Conservation (phyloP, 2,329 filamentous ascomycete genomes). For the Aspergillus flavus region DNA sequence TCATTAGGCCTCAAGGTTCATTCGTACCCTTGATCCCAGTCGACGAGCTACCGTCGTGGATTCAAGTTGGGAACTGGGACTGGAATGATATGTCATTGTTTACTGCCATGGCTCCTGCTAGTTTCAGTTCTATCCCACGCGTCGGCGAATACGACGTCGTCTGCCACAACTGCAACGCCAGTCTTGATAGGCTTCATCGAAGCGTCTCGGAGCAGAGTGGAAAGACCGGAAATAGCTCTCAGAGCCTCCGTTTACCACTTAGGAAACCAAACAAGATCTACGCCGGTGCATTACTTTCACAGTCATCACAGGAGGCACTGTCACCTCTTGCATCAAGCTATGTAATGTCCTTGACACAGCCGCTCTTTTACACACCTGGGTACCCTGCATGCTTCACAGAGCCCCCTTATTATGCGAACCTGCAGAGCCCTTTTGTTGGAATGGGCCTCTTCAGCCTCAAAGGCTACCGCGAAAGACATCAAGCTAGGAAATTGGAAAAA, state of each 20-base stretch:
- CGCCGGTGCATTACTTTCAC: not conserved
- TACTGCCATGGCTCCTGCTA: conserved; percentile 27
- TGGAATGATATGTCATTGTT: conserved; percentile 22
- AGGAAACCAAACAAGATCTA: not conserved
- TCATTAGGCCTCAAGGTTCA: conserved; percentile 39
- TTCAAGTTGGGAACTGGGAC: conserved; percentile 32
- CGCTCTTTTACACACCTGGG: not conserved
- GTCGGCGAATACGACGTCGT: conserved; percentile 38
- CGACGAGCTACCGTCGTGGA: conserved; percentile 46
- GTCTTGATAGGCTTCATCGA: conserved; percentile 25
- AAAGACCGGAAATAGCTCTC: conserved; percentile 1
- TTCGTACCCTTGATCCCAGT: conserved; percentile 45
- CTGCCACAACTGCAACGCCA: conserved; percentile 32
- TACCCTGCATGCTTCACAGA: conserved; percentile 13
- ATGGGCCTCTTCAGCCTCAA: conserved; percentile 21
- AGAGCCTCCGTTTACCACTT: not conserved
- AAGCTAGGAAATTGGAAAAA: no score
- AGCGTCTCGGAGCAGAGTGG: conserved; percentile 26
- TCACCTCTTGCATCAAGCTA: not conserved
- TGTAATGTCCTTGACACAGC: not conserved
- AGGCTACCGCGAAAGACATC: not conserved
- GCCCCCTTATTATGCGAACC: conserved; percentile 19
- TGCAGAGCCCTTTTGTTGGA: conserved; percentile 25
- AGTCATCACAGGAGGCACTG: not conserved
- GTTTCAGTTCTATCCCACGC: conserved; percentile 25